phyloP scores from a whole-genome alignment of 2,329 filamentous ascomycete species.

The Geosmithia morbida region DNA sequence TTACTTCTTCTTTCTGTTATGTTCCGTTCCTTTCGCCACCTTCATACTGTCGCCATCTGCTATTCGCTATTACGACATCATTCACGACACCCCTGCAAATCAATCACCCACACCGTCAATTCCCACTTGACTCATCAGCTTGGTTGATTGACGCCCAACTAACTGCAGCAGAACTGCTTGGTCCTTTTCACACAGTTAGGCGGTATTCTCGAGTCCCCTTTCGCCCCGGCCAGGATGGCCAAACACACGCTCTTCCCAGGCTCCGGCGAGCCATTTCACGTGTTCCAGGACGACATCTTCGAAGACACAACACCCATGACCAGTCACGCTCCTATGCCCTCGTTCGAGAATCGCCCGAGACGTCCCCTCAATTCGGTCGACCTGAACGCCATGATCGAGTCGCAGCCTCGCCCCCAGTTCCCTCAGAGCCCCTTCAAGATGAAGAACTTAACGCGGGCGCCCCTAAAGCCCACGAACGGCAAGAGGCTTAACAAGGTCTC shows the following conservation, averaged over 20 bases:
- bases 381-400: background rate
- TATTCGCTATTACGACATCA: background rate
- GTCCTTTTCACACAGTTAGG: background rate
- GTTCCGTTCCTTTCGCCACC: background rate
- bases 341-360: constrained; percentile 29
- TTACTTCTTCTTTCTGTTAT: background rate
- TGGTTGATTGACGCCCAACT: background rate
- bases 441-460: background rate
- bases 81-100: background rate
- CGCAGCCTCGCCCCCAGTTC: constrained; percentile 56
- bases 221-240: constrained; percentile 33
- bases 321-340: constrained; percentile 42
- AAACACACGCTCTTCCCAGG: constrained; percentile 31
- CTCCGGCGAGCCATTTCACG: constrained; percentile 31
- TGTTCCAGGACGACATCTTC: constrained; percentile 37
- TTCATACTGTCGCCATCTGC: background rate
- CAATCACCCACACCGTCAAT: constrained; percentile 2
- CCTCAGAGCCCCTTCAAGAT: constrained; percentile 12
- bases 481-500: constrained; percentile 52
- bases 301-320: constrained; percentile 31
- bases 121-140: background rate
- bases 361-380: constrained; percentile 15
- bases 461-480: constrained; percentile 12
- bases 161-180: background rate
- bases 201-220: background rate